phyloP scores from a whole-genome alignment of 2,329 filamentous ascomycete species.

The Aspergillus sp. region DNA sequence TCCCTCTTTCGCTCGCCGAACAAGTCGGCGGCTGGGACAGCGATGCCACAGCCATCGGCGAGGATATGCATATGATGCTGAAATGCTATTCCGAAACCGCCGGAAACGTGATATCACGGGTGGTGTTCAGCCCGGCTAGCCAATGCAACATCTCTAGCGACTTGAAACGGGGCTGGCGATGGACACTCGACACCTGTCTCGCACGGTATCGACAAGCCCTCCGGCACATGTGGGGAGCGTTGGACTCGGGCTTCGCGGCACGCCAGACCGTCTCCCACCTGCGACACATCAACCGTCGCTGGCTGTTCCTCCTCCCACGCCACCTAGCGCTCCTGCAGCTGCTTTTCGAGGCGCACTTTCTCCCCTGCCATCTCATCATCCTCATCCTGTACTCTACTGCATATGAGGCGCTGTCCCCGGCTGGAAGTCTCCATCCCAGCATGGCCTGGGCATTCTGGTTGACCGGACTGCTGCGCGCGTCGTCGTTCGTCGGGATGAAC shows the following conservation, averaged over 20 bases:
- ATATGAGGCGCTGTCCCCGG: conserved; percentile 56
- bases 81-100: conserved; percentile 76
- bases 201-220: conserved; percentile 71
- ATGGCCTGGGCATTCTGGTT: conserved; percentile 60
- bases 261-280: conserved; percentile 47
- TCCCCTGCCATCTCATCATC: conserved; percentile 67
- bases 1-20: conserved; percentile 66
- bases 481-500: conserved; percentile 63
- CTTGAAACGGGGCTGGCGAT: conserved; percentile 49
- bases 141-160: not conserved
- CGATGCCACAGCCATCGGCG: conserved; percentile 68
- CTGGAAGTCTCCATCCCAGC: conserved; percentile 50
- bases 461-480: conserved; percentile 59
- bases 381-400: conserved; percentile 62
- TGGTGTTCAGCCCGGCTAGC: conserved; percentile 63
- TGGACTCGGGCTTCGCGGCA: conserved; percentile 67
- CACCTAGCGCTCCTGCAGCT: conserved; percentile 62
- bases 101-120: conserved; percentile 64
- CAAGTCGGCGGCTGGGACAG: conserved; percentile 72
- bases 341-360: conserved; percentile 72
- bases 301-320: conserved; percentile 29
- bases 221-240: conserved; percentile 73
- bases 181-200: conserved; percentile 52
- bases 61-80: conserved; percentile 75
- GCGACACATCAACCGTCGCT: not conserved